Evolutionary conservation across 345 rosid species (phyloP), one percentile per base, ranked within the genome.

Genomic region (Hypericum androsaemum): DNA sequence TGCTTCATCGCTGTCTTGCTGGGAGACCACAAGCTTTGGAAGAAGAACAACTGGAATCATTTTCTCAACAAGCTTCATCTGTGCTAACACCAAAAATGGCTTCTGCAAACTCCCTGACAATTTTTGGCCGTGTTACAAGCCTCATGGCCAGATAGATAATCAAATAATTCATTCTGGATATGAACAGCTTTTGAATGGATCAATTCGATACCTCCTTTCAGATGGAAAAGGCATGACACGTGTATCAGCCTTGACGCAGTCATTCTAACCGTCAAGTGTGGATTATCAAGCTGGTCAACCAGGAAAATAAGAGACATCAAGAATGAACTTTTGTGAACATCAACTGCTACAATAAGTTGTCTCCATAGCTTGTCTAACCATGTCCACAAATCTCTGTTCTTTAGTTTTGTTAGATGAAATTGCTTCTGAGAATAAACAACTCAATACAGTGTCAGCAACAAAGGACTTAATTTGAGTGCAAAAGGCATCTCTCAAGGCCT

Each of bases 21-120:
- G 76, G 64, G 84, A 79, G 55, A 87, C 87, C 71, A 90, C 80
- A 22, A 90, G 96, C 77, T 88, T 87, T 61, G 96, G 96, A 68
- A 90, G 78, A 10, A 55, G 88, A 69, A 84, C 84, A 59, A 74
- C 68, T 12, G 94, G 98, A 60, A 90, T 68, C 87, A 87, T 84
- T 71, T 71, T 82, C 69, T 60, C 74, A 50, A 79, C 77, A 47
- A 90, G 80, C 74, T 55, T 90, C 80, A 64, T 78, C 75, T 50
- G 65, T 75, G 65, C 80, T 89, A 22, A 22, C 32, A 22, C 32
- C 32, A 22, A 22, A 22, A 22, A 81, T 85, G 43, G 89, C 92
- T 80, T 90, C 98, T 12, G 95, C 89, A 75, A 90, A 77, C 82
- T 87, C 98, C 68, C 63, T 87, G 13, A 82, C 83, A 73, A 87